A percentile compares a stretch with the other conserved stretches of the same genome.
Evolutionary conservation across 495 filamentous ascomycete species (phyloP).

Genomic region (Hyaloscypha hepaticicola): DNA sequence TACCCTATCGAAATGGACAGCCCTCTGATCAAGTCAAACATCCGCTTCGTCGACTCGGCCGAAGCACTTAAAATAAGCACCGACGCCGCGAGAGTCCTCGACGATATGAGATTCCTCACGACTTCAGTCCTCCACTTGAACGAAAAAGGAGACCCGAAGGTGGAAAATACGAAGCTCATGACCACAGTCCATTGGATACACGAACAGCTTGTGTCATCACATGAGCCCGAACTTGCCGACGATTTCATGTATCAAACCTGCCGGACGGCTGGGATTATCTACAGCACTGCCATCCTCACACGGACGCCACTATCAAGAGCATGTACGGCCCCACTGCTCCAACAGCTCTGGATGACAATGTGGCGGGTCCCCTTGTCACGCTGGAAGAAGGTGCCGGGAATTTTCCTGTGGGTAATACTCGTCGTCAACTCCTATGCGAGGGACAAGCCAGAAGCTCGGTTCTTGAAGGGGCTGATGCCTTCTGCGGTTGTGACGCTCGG

Average conservation of each 20-base stretch:
- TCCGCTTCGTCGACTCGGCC: slow-evolving; percentile 13
- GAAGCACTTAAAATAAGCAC: slow-evolving; percentile 6
- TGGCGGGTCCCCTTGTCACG: slow-evolving; percentile 24
- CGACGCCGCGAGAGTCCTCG: slow-evolving; percentile 18
- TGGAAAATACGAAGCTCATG: slow-evolving; percentile 16
- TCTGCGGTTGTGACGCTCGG: slow-evolving; percentile 8
- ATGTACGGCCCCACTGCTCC: slow-evolving; percentile 8
- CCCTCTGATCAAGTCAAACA: slow-evolving; percentile 20
- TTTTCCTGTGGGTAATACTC: slow-evolving; percentile 24
- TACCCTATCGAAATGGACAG: slow-evolving; percentile 17
- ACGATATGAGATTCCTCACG: slow-evolving; percentile 30
- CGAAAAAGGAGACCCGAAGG: not conserved
- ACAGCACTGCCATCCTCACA: slow-evolving; percentile 20
- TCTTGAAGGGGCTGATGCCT: slow-evolving; percentile 27
- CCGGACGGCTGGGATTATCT: slow-evolving; percentile 19
- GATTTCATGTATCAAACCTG: slow-evolving; percentile 27
- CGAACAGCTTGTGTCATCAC: slow-evolving; percentile 7
- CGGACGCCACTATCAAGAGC: slow-evolving; percentile 23
- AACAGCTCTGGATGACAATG: slow-evolving; percentile 21
- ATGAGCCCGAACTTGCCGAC: not conserved
- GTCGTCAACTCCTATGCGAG: slow-evolving; percentile 20
- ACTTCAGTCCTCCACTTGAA: slow-evolving; percentile 17
- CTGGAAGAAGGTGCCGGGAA: slow-evolving; percentile 29
- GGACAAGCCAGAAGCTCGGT: slow-evolving; percentile 20
- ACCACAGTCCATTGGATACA: slow-evolving; percentile 26